Conservation (phyloP, 345 rosid species). For the Camelina neglecta region DNA sequence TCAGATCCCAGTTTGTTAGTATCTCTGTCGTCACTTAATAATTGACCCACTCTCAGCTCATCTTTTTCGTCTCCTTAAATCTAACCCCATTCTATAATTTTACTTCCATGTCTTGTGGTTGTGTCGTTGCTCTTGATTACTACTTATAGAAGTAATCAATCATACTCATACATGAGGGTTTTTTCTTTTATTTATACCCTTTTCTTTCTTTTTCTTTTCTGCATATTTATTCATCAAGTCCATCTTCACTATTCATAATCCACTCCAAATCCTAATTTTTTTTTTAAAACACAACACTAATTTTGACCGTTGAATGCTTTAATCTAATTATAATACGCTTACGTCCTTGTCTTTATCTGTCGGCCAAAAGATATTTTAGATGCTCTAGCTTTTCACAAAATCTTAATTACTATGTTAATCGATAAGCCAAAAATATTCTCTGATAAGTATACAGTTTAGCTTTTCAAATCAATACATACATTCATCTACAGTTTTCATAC, state of each 20-base stretch:
- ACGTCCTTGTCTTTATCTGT: slow-evolving; percentile 33
- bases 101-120: slow-evolving; percentile 31
- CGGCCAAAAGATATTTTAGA: slow-evolving; percentile 36
- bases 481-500: neutral
- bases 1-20: slow-evolving; percentile 46
- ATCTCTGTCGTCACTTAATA: slow-evolving; percentile 42
- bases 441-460: neutral
- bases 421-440: neutral
- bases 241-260: neutral
- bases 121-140: slow-evolving; percentile 39
- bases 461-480: neutral
- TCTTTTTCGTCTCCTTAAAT: slow-evolving; percentile 46
- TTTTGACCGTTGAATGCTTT: slow-evolving; percentile 27
- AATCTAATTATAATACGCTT: neutral
- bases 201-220: neutral
- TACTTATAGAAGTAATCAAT: slow-evolving; percentile 39
- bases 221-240: neutral
- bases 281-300: neutral
- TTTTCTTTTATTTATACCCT: neutral
- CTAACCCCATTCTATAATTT: slow-evolving; percentile 37
- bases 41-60: slow-evolving; percentile 31
- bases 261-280: neutral
- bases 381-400: slow-evolving; percentile 14
- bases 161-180: slow-evolving; percentile 3
- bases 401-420: neutral